A percentile compares a stretch with the other conserved stretches of the same genome.
These are phyloP conservation scores for Elsinoe fawcettii DNA, from an alignment of 2,329 filamentous ascomycete genomes.

Conservation along the genomic window DNA sequence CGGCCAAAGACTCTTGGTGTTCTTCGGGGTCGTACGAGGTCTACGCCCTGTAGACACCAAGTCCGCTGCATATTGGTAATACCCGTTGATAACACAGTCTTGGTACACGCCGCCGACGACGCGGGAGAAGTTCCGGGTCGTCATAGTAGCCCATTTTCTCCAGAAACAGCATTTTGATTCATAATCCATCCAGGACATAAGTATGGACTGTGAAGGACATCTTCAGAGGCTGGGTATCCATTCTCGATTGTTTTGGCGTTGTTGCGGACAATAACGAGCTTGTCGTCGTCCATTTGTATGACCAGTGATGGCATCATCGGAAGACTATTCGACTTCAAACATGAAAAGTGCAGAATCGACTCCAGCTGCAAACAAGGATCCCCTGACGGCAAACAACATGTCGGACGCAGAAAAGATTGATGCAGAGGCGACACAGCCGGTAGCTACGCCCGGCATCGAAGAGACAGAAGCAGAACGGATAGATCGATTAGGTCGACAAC, in stretches of 20 bases:
- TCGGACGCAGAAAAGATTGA: not conserved
- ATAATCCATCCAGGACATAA: constrained; percentile 4
- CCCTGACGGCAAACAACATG: not conserved
- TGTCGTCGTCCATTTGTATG: not conserved
- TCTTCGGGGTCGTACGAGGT: not conserved
- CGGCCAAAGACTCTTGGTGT: not conserved
- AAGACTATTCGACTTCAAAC: not conserved
- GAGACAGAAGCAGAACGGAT: constrained; percentile 8
- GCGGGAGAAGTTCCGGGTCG: constrained; percentile 5
- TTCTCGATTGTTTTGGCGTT: not conserved
- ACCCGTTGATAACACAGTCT: not conserved
- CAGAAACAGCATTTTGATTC: not conserved
- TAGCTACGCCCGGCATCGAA: not conserved
- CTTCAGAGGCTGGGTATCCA: not conserved
- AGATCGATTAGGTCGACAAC: constrained; percentile 13
- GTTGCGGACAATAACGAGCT: not conserved
- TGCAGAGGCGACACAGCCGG: not conserved
- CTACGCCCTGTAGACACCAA: not conserved
- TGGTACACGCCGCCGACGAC: constrained; percentile 9
- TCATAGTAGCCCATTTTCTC: constrained; percentile 2
- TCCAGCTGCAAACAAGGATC: not conserved
- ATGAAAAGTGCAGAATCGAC: not conserved
- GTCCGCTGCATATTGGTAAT: not conserved
- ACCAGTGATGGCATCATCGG: constrained; percentile 4
- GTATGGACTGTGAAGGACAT: not conserved